Percentiles rank a stretch among this genome's conserved stretches.
Conservation (phyloP, 768 basidiomycete species). For the Lyophyllum decastes region DNA sequence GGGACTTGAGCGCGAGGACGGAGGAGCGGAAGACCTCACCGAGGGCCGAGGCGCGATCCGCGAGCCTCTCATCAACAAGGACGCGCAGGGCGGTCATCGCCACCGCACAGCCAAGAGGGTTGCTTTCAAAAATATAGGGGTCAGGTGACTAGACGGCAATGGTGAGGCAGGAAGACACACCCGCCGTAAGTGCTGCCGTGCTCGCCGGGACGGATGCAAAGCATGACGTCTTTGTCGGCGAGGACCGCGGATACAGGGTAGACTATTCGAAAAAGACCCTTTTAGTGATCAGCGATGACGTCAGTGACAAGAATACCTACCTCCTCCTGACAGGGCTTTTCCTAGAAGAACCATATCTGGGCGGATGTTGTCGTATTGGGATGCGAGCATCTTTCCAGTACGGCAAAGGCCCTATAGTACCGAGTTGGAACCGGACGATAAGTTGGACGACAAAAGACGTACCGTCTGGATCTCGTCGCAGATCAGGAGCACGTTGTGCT, state of each 20-base stretch:
- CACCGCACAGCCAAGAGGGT: slow-evolving; percentile 95
- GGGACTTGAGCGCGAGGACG: slow-evolving; percentile 60
- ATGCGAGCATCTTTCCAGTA: slow-evolving; percentile 93
- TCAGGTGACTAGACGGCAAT: background rate
- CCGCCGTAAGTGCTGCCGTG: slow-evolving; percentile 97
- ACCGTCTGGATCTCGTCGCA: slow-evolving; percentile 99
- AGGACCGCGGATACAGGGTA: slow-evolving; percentile 97
- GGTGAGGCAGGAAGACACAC: slow-evolving; percentile 42
- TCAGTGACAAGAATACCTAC: slow-evolving; percentile 42
- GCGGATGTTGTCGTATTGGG: slow-evolving; percentile 82
- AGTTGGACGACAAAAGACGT: slow-evolving; percentile 19
- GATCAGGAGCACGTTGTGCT: slow-evolving; percentile 93
- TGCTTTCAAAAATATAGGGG: slow-evolving; percentile 43
- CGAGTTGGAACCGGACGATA: background rate
- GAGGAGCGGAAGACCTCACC: slow-evolving; percentile 80
- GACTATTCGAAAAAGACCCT: slow-evolving; percentile 42
- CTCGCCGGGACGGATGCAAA: slow-evolving; percentile 92
- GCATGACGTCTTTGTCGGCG: slow-evolving; percentile 89
- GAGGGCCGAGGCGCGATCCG: slow-evolving; percentile 74
- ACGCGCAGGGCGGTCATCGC: slow-evolving; percentile 91
- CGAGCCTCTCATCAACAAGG: slow-evolving; percentile 84
- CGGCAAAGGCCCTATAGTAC: slow-evolving; percentile 75
- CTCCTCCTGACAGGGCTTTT: slow-evolving; percentile 95
- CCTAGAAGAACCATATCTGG: slow-evolving; percentile 94
- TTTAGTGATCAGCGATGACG: background rate